Base-by-base conservation (phyloP, 805 yeast genomes). In the Myxozyma melibiosi region DNA sequence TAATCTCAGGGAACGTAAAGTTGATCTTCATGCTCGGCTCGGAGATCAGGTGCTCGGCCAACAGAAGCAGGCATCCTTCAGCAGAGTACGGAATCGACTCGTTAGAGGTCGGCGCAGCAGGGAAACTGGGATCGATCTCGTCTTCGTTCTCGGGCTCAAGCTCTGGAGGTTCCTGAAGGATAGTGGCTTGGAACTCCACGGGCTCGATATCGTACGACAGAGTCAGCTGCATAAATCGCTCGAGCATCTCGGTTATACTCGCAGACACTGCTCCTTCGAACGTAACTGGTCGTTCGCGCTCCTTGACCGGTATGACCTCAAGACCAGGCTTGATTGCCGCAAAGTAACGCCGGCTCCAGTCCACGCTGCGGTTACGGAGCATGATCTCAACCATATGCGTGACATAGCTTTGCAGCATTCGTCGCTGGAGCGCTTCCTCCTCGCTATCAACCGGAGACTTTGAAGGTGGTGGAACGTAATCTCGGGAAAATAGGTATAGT, bases 201-300 rank as follows among this genome's bases (percentile, higher is more conserved):
- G 84, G 72, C 51, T 85, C 82, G 50, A 89, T 67, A 70, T 91
- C 98, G 70, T 80, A 81, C 2, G 94, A 82, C 31, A 76, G 66
- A 0, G 86, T 79, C 57, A 90, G 73, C 51, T 78, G 78, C 34
- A 56, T 33, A n/a, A 74, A 69, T 48, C 85, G 74, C 6, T 68
- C 70, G 44, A 70, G 70, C 27, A 74, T 66, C 25, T 73, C 77
- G 56, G 67, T 63, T 40, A 73, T 39, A 24, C 71, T 58, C 49
- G 65, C 54, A 38, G 67, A 63, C 25, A 56, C 53, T 4, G 50
- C 40, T 4, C 59, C 57, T 9, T 51, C 58, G 9, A 51, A 51
- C 24, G 69, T 68, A 45, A 68, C 67, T 2, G 66, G 61, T 31
- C 69, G 68, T 20, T 62, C 55, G 34, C 70, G 66, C 45, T 58